phyloP scores from a whole-genome alignment of 2,329 filamentous ascomycete species.

The Beauveria pseudobassiana region DNA sequence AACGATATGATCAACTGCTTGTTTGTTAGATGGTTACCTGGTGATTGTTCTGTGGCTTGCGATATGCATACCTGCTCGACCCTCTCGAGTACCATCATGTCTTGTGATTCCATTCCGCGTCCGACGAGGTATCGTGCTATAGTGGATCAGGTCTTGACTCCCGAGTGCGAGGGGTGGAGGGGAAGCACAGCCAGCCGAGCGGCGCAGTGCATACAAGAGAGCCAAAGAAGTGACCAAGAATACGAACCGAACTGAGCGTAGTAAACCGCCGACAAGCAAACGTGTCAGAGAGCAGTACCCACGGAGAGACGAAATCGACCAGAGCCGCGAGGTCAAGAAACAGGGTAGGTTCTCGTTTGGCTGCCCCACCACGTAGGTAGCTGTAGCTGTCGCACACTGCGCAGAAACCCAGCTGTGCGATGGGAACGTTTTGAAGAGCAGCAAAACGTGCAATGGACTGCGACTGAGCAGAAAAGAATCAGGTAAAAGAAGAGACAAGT shows the following conservation, averaged over 20 bases:
- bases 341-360: neutral
- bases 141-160: too few relatives aligned
- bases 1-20: constrained; percentile 41
- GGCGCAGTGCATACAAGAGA: neutral
- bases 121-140: too few relatives aligned
- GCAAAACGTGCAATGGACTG: neutral
- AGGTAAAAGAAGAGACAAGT: too few relatives aligned
- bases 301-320: neutral
- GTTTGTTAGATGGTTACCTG: neutral
- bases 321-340: neutral
- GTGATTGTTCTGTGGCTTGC: too few relatives aligned
- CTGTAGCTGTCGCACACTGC: too few relatives aligned
- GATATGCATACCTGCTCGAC: constrained; percentile 9
- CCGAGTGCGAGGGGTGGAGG: neutral
- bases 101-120: neutral
- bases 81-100: neutral
- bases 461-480: neutral
- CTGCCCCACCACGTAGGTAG: neutral
- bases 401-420: neutral
- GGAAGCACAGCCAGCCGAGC: neutral
- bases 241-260: neutral
- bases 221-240: too few relatives aligned
- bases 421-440: neutral
- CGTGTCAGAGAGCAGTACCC: neutral
- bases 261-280: neutral